Conservation (phyloP, 176 grass and related monocot genomes). For the Dendrocalamus sinicus region DNA sequence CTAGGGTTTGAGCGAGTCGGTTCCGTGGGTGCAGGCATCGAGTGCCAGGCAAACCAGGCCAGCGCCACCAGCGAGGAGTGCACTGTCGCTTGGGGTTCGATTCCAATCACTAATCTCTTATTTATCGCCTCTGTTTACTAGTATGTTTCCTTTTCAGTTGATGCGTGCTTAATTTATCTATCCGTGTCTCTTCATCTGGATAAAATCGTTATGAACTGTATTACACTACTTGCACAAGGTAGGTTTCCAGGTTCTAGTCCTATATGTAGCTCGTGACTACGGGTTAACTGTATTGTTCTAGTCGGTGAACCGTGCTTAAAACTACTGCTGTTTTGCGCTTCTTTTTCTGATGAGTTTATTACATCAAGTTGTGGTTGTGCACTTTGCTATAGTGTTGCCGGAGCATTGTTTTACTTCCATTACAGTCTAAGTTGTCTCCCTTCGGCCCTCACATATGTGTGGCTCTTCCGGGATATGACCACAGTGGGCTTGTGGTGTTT, state of each 20-base stretch:
- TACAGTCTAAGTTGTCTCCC: not conserved
- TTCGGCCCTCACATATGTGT: not conserved
- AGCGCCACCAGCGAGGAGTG: conserved; percentile 99
- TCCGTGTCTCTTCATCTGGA: not conserved
- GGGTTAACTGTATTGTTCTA: not conserved
- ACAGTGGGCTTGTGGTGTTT: not conserved
- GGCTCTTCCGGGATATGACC: not conserved
- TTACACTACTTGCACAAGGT: not conserved
- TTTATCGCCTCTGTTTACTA: not conserved
- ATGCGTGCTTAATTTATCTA: not conserved
- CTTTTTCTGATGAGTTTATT: not conserved
- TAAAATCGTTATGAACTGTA: not conserved
- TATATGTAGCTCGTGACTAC: not conserved
- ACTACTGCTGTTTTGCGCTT: not conserved
- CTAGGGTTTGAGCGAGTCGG: conserved; percentile 30
- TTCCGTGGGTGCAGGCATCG: conserved; percentile 72
- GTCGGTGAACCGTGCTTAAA: not conserved
- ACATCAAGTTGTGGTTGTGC: not conserved
- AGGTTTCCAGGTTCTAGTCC: not conserved
- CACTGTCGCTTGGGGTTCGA: conserved; percentile 97
- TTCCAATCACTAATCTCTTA: not conserved
- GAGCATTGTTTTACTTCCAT: not conserved
- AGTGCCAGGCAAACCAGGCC: conserved; percentile 99
- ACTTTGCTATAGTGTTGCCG: not conserved
- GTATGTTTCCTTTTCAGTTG: not conserved